Conservation (phyloP, 495 filamentous ascomycete genomes). For the Xylaria sp. region DNA sequence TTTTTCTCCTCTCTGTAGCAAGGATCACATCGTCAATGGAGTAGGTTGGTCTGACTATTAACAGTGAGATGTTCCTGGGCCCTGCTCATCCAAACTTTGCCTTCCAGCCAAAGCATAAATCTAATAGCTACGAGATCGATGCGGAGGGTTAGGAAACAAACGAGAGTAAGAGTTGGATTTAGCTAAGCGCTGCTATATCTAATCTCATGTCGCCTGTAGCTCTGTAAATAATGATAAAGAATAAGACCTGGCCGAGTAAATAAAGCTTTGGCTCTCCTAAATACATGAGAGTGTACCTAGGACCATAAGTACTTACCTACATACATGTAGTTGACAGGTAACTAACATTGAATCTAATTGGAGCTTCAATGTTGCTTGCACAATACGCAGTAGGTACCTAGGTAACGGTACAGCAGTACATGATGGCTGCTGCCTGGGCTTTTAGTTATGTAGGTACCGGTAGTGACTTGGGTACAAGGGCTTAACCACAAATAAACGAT, state of each 20-base stretch:
- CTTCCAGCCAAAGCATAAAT: constrained; percentile 98
- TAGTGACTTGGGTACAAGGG: neutral
- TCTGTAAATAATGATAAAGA: neutral
- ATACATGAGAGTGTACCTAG: neutral
- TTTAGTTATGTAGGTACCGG: too few species aligned
- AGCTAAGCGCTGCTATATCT: neutral
- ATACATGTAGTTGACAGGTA: too few species aligned
- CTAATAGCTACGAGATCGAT: constrained; percentile 75
- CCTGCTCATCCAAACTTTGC: constrained; percentile 88
- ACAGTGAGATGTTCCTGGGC: constrained; percentile 95
- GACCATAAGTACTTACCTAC: too few species aligned
- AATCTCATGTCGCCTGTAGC: neutral
- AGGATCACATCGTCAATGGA: constrained; percentile 11
- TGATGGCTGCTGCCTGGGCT: neutral
- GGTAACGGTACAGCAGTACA: too few species aligned
- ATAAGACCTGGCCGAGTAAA: neutral
- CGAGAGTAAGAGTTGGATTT: neutral
- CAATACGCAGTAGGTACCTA: too few species aligned
- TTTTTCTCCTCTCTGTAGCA: neutral
- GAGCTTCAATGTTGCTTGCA: too few species aligned
- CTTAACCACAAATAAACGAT: constrained; percentile 13
- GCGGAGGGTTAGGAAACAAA: constrained; percentile 57
- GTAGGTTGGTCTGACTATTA: constrained; percentile 22
- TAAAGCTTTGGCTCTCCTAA: neutral
- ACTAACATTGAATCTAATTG: too few species aligned